These are phyloP conservation scores for Rhizophora mangle DNA, from an alignment of 345 rosid genomes.

Conservation along the genomic window DNA sequence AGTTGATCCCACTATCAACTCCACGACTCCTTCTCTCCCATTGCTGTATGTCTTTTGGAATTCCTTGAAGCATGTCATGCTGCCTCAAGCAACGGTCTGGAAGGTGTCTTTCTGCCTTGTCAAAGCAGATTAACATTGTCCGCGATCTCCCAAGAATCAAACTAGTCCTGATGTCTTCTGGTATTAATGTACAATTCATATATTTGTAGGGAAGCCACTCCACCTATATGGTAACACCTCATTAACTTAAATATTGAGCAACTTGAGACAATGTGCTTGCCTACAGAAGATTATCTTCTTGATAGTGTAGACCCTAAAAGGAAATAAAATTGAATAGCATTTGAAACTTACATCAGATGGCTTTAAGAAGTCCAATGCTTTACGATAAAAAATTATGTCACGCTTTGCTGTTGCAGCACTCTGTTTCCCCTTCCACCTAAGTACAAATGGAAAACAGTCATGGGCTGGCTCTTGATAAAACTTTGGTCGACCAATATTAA, in stretches of 20 bases:
- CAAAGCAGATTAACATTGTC: conserved; percentile 92
- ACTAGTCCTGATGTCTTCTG: conserved; percentile 53
- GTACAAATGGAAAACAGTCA: conserved; percentile 84
- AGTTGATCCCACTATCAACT: conserved; percentile 94
- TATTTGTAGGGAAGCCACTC: conserved; percentile 85
- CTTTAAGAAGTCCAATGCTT: conserved; percentile 72
- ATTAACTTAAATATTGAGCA: not conserved
- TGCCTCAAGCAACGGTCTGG: conserved; percentile 96
- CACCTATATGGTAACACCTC: conserved; percentile 41
- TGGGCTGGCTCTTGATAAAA: conserved; percentile 77
- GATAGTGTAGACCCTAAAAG: not conserved
- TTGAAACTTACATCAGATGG: conserved; percentile 57
- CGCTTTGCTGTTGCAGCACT: conserved; percentile 88
- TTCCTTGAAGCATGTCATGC: conserved; percentile 63
- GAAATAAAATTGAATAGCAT: conserved; percentile 3
- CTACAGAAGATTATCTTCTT: conserved; percentile 29
- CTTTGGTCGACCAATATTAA: conserved; percentile 84
- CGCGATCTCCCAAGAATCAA: conserved; percentile 80
- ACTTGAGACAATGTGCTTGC: conserved; percentile 30
- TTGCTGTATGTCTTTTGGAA: conserved; percentile 75
- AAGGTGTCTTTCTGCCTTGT: conserved; percentile 98
- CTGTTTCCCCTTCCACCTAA: conserved; percentile 93
- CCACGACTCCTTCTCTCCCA: conserved; percentile 98
- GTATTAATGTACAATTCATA: conserved; percentile 65
- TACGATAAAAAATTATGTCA: conserved; percentile 81